A percentile compares a stretch with the other conserved stretches of the same genome.
Evolutionary conservation across 1,284 basidiomycete species (phyloP).

Genomic region (Ustilago trichophora): DNA sequence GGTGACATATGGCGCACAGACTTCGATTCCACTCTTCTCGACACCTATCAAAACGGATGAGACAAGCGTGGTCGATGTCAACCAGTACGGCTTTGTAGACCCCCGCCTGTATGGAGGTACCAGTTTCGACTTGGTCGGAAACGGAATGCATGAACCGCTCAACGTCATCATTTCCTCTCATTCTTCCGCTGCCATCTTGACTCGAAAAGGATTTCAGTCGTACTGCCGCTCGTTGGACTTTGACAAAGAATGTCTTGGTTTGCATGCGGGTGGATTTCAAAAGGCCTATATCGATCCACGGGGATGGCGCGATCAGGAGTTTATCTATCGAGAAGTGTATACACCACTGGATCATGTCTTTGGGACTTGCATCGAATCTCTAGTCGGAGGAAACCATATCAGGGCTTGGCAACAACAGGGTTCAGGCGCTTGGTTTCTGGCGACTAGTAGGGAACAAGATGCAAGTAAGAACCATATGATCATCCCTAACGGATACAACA

Average conservation of each 20-base stretch:
- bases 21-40: conserved; percentile 19
- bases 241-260: conserved; percentile 62
- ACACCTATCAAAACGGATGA: conserved; percentile 1
- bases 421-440: conserved; percentile 80
- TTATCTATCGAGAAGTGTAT: conserved; percentile 54
- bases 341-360: conserved; percentile 47
- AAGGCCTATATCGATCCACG: conserved; percentile 47
- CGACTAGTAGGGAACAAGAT: conserved; percentile 66
- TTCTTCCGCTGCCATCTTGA: conserved; percentile 51
- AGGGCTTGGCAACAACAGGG: conserved; percentile 73
- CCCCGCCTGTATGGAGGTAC: conserved; percentile 50
- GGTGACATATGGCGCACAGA: conserved; percentile 23
- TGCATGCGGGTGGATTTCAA: conserved; percentile 52
- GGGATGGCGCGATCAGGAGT: conserved; percentile 47
- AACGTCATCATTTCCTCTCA: conserved; percentile 59
- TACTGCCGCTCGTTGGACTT: conserved; percentile 57
- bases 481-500: conserved; percentile 56
- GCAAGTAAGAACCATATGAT: conserved; percentile 48
- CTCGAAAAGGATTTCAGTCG: conserved; percentile 55
- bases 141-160: conserved; percentile 57
- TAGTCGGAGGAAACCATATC: conserved; percentile 86
- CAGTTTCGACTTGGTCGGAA: conserved; percentile 39
- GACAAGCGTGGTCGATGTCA: conserved; percentile 4
- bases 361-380: conserved; percentile 72
- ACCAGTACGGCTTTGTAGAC: conserved; percentile 49